Base-by-base conservation (phyloP, 1,284 basidiomycete genomes). In the Cryptococcus sp. region DNA sequence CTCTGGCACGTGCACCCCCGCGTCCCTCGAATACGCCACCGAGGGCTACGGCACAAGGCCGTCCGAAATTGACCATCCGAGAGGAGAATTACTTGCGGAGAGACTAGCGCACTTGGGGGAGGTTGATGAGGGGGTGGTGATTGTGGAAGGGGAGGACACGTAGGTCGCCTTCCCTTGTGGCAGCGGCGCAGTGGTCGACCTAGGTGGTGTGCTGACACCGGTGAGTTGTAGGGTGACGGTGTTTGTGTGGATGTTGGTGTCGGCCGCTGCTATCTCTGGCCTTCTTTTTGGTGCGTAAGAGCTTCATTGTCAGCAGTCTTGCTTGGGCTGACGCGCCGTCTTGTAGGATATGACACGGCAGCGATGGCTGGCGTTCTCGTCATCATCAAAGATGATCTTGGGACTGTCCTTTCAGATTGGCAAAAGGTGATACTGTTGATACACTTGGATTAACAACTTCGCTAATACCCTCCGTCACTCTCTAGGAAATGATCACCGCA, bases 401-500 rank as follows among this genome's bases (percentile, higher is more conserved):
- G 87, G 3, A 80, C 76, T 13, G 69, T 71, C 9, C 79, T 90
- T 12, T 83, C 84, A 0, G 80, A 84, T 61, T 79, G 80, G 43
- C 84, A 89, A 73, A 88, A 88, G 79, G 86, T 84, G 52, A 46
- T 40, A 38, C 24, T 21, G 44, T 9, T 40, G 12, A 16, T 16
- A 13, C 18, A 24, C 16, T 18, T 42, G 52, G 15, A 35, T 49
- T 38, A 16, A 50, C 24, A 35, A n/a, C 18, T 37, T 20, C 46
- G 15, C 20, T 50, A 8, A 24, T 33, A 33, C 28, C 28, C 28
- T 33, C 28, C 4, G 4, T n/a, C 18, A n/a, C 4, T 36, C 52
- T 50, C 11, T 55, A 87, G 86, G 87, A 89, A 81, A 80, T 88
- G 44, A 88, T 90, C 66, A 90, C 88, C 0, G 87, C 87, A 1